These are phyloP conservation scores for Schizochytrium sp. DNA, from an alignment of 108 stramenopile species.

Conservation along the genomic window DNA sequence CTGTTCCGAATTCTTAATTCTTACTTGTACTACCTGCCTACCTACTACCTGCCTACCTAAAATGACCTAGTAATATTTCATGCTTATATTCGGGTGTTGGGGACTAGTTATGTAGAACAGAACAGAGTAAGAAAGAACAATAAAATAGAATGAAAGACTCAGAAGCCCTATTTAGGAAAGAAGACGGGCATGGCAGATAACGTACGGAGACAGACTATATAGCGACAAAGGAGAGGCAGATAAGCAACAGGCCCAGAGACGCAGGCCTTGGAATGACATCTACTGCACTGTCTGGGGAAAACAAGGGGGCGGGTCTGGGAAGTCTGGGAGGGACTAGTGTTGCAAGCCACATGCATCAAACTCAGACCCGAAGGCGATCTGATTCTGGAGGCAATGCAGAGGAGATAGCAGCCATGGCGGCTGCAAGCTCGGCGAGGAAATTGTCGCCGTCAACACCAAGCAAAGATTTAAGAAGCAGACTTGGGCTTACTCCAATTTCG, in stretches of 20 bases:
- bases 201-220: not conserved
- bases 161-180: not conserved
- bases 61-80: too few relatives aligned
- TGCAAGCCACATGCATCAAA: not conserved
- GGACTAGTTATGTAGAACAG: not conserved
- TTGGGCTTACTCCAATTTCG: not conserved
- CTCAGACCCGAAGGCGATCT: not conserved
- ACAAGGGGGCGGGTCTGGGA: not conserved
- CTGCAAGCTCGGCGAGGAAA: not conserved
- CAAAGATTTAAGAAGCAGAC: not conserved
- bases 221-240: not conserved
- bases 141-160: not conserved
- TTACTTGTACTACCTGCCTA: too few relatives aligned
- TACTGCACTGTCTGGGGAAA: not conserved
- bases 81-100: too few relatives aligned
- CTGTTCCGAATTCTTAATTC: too few relatives aligned
- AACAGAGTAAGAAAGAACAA: constrained; percentile 9
- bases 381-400: too few relatives aligned
- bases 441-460: not conserved
- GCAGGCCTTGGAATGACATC: not conserved
- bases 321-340: not conserved
- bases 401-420: too few relatives aligned
- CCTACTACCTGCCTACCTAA: too few relatives aligned
- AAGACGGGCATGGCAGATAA: not conserved
- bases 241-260: not conserved